Conservation (phyloP, 495 filamentous ascomycete genomes). For the Xylaria grammica region DNA sequence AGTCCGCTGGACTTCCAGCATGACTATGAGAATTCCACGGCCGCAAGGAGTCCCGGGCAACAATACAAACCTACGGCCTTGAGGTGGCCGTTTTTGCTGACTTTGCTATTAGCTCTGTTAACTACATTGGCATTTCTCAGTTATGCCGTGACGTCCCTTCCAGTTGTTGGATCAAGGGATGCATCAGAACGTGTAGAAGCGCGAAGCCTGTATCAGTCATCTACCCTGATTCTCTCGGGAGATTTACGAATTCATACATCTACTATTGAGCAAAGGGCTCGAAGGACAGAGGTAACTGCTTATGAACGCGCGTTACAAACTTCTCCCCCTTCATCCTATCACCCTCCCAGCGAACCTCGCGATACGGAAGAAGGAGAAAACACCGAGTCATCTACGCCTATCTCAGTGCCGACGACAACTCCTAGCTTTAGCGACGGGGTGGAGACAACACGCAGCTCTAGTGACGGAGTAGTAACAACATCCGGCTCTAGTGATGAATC, state of each 20-base stretch:
- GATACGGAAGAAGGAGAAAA: background rate
- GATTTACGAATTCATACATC: too few relatives aligned
- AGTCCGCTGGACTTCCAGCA: background rate
- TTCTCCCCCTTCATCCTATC: too few relatives aligned
- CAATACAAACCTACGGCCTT: constrained; percentile 40
- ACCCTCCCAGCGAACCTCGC: too few relatives aligned
- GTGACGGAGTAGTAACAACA: too few relatives aligned
- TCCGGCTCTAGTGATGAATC: too few relatives aligned
- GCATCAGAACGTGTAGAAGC: background rate
- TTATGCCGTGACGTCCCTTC: constrained; percentile 34
- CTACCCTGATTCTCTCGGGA: background rate
- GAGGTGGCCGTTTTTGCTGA: constrained; percentile 41
- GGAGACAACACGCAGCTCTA: too few relatives aligned
- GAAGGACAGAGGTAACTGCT: too few relatives aligned
- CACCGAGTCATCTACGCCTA: background rate
- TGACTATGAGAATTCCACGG: background rate
- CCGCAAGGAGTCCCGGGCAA: background rate
- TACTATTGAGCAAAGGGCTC: too few relatives aligned
- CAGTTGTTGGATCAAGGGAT: constrained; percentile 22
- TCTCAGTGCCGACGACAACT: background rate
- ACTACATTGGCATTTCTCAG: constrained; percentile 30
- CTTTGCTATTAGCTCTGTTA: constrained; percentile 28
- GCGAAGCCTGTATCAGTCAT: background rate
- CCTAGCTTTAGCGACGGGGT: too few relatives aligned
- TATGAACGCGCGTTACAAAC: too few relatives aligned